Percentiles rank a stretch among this genome's conserved stretches.
phyloP scores from a whole-genome alignment of 352 stramenopile genomes.

The Phytophthora citricola region DNA sequence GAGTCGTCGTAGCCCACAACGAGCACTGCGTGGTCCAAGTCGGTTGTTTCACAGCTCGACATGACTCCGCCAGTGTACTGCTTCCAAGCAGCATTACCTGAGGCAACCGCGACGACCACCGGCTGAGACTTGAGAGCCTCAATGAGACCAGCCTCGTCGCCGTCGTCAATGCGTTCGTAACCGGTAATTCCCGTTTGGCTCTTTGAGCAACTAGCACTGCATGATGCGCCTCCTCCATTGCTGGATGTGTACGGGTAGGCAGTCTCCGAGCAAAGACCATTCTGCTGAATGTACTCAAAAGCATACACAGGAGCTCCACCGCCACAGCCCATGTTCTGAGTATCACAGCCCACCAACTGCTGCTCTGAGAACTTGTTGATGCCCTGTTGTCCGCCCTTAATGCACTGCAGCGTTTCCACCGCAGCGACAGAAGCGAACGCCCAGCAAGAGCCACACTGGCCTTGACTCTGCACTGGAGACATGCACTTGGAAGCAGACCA shows the following conservation, averaged over 20 bases:
- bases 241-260: constrained; percentile 76
- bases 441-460: constrained; percentile 96
- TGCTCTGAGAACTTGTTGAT: constrained; percentile 91
- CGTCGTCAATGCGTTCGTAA: constrained; percentile 71
- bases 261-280: constrained; percentile 78
- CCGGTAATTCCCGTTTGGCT: constrained; percentile 40
- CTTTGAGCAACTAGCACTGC: constrained; percentile 40
- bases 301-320: constrained; percentile 92
- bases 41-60: constrained; percentile 65
- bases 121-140: constrained; percentile 91
- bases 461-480: constrained; percentile 94
- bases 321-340: constrained; percentile 86
- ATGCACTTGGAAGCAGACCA: constrained; percentile 52
- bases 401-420: constrained; percentile 90
- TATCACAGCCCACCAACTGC: constrained; percentile 92
- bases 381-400: constrained; percentile 58
- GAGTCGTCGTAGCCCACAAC: constrained; percentile 92
- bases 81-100: constrained; percentile 94
- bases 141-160: constrained; percentile 73
- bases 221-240: constrained; percentile 24
- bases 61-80: constrained; percentile 95
- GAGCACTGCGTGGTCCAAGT: constrained; percentile 97
- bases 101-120: constrained; percentile 93
- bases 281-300: constrained; percentile 90
- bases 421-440: constrained; percentile 94